Base-by-base conservation (phyloP, 2,329 filamentous ascomycete genomes). In the Ilyonectria robusta region DNA sequence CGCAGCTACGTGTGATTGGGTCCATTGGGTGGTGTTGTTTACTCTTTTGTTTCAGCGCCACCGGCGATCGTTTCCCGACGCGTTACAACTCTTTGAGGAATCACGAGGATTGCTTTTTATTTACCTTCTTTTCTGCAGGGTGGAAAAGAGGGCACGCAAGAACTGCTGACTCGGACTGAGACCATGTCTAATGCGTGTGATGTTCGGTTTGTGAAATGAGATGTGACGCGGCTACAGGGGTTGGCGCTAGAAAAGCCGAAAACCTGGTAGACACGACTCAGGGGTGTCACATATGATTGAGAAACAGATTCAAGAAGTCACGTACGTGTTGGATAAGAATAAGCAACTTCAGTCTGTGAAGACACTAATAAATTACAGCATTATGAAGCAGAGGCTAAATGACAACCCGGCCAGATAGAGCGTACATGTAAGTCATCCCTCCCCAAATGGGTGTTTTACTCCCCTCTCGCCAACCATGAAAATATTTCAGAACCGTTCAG, bases 361-460 rank as follows among this genome's bases (percentile, higher is more conserved):
- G 76, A 81, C 77, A 82, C 77, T 82, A 81, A 75, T 80, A 79
- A 80, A 84, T 83, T 84, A 84, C 81, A 82, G 78, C 77, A 81
- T 80, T 81, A 82, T 77, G 78, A 81, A 81, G 77, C 77, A 79
- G 75, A 81, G 78, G 79, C 79, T 74, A 76, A 76, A 78, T 77
- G 72, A 76, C 76, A 79, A 66, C 73, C 71, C 72, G 66, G 70
- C 69, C 67, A 70, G 59, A 68, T 70, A 66, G 63, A 67, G 66
- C 63, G 62, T 73, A 73, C 64, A 71, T 75, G 67, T 72, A 75
- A 59, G 72, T 71, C 68, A 63, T 70, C 68, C 64, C 66, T 59
- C 69, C 47, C 70, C 53, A 61, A 40, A 51, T 56, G 56, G 56
- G 29, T n/a, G 55, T 62, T 59, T 47, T 58, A 62, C 65, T 47